Conservation (phyloP, 495 filamentous ascomycete species). For the Bacidia rubella region DNA sequence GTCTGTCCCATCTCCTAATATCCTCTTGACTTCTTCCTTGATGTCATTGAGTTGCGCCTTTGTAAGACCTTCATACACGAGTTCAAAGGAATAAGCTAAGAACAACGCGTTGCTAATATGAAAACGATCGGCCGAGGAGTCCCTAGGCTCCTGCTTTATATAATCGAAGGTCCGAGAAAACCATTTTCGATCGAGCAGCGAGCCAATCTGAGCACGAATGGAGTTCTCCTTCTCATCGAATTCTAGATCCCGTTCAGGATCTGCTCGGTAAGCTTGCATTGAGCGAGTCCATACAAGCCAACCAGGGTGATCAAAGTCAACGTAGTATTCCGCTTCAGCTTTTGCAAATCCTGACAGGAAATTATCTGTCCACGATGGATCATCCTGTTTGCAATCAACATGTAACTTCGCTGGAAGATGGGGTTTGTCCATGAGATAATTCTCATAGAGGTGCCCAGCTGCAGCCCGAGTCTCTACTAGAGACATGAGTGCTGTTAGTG, state of each 20-base stretch:
- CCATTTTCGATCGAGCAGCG: constrained; percentile 68
- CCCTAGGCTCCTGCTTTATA: constrained; percentile 92
- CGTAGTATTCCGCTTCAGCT: constrained; percentile 71
- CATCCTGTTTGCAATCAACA: constrained; percentile 54
- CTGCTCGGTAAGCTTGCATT: constrained; percentile 63
- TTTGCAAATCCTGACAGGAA: constrained; percentile 68
- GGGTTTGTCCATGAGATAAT: constrained; percentile 68
- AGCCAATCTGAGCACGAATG: constrained; percentile 68
- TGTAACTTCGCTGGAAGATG: constrained; percentile 59
- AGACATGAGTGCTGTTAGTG: constrained; percentile 67
- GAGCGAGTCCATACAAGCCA: constrained; percentile 93
- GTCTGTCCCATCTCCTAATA: constrained; percentile 85
- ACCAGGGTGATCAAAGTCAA: constrained; percentile 84
- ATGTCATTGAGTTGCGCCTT: constrained; percentile 75
- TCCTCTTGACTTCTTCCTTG: constrained; percentile 55
- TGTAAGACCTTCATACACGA: constrained; percentile 64
- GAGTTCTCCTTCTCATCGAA: constrained; percentile 74
- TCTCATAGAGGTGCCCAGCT: constrained; percentile 72
- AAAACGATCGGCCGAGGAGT: constrained; percentile 72
- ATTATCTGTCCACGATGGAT: constrained; percentile 62
- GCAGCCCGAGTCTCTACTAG: constrained; percentile 74
- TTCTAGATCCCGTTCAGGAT: constrained; percentile 51
- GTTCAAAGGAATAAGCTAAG: constrained; percentile 75
- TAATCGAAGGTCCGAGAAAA: constrained; percentile 78
- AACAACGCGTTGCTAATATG: constrained; percentile 73